Conservation (phyloP, 2,329 filamentous ascomycete genomes). For the Fusarium stilboides region DNA sequence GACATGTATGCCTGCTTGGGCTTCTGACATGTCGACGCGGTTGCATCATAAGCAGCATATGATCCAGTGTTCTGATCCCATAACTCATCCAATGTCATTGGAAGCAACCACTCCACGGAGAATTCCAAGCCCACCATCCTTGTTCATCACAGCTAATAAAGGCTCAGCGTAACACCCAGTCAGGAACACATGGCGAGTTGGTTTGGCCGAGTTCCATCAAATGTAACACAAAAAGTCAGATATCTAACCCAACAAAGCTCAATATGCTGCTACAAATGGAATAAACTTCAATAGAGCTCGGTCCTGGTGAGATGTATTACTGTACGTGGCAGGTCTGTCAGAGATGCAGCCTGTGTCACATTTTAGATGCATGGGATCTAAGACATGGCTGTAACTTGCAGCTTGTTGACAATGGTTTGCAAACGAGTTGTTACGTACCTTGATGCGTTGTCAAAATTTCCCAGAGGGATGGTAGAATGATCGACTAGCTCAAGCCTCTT, state of each 20-base stretch:
- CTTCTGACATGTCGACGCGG: constrained; percentile 4
- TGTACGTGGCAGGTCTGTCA: neutral
- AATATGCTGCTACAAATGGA: constrained; percentile 12
- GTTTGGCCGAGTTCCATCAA: neutral
- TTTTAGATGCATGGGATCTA: constrained; percentile 23
- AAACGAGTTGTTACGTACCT: constrained; percentile 9
- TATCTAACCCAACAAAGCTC: neutral
- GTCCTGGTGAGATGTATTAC: neutral
- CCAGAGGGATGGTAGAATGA: constrained; percentile 31
- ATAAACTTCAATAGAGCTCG: neutral
- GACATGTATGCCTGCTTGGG: neutral
- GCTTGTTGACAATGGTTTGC: constrained; percentile 6
- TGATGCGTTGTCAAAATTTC: constrained; percentile 30
- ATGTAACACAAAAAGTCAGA: neutral
- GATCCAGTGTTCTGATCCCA: neutral
- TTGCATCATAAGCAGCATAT: constrained; percentile 11
- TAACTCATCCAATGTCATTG: neutral
- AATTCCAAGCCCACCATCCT: neutral
- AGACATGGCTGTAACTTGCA: constrained; percentile 17
- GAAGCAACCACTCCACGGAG: neutral
- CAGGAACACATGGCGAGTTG: constrained; percentile 1
- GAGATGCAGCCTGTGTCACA: neutral
- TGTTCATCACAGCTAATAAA: neutral
- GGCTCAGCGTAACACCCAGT: neutral
- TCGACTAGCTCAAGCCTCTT: constrained; percentile 14